Evolutionary conservation across 2,329 filamentous ascomycete genomes (phyloP), one percentile per base, ranked within the genome.

Genomic region (Hypoxylon sp.): DNA sequence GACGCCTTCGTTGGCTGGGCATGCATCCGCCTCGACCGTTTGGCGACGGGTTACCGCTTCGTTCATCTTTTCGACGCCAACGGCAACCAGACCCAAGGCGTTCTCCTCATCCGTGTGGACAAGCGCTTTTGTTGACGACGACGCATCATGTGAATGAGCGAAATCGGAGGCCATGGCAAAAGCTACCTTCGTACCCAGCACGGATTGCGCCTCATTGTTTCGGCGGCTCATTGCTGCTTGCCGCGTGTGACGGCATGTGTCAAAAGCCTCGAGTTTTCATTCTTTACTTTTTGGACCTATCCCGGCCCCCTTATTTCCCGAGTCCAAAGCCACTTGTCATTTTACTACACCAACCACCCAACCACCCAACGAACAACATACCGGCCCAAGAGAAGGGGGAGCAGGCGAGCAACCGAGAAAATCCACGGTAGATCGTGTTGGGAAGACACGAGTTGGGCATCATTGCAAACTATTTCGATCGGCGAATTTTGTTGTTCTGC

Each of bases 21-120:
- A 27, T 89, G 87, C 74, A 85, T 89, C 74, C 86, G 88, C 2
- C 83, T 90, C 11, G 87, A 89, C 77, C 85, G 87, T 42, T 82
- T 90, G 2, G 83, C 81, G 51, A 79, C 78, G 51, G 88, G 88
- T 17, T 89, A 88, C 77, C 84, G 88, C 49, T 85, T 88, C 69
- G 78, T 90, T 57, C 78, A 81, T 42, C 81, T 90, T 49, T 77
- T 83, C 71, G 83, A 88, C 64, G 77, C 78, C 22, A 79, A 81
- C 27, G 84, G 85, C 17, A 78, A 81, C 50, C 78, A 80, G 11
- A 82, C 85, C 25, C 74, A 80, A 5, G 85, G 83, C 8, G 83
- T 85, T 71, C 76, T 90, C 54, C 79, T 89, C 44, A 84, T 89
- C 57, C 86, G 81, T 64, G 81, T 89, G 33, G 79, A 82, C 48